Evolutionary conservation across 768 basidiomycete species (phyloP), one percentile per base, ranked within the genome.

Genomic region (Boletus pseudopeckii): DNA sequence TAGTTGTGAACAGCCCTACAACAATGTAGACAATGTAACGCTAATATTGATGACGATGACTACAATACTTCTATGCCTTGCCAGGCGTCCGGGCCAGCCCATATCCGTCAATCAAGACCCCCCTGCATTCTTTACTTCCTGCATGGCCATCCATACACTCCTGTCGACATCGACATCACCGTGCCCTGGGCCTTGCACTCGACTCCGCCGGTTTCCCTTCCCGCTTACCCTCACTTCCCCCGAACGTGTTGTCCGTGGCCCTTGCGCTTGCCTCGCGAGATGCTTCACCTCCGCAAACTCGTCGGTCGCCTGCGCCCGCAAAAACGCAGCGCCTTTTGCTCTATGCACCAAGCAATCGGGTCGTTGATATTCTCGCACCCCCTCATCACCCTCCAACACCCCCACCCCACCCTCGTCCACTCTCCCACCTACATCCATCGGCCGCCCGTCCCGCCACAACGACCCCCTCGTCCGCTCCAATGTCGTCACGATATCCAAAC

Each of bases 391-490:
- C 13, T 50, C 15, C 6, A 20, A 30, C 24, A 28, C 14, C n/a
- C 1, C 50, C 7, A 14, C 49, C n/a, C 54, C 60, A 8, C 1
- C 28, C 26, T 64, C 64, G 7, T 37, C 14, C n/a, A 2, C 33
- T 1, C 18, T 43, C 32, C 11, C 46, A 9, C 26, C 43, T 26
- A 61, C 62, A 0, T 60, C 55, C 87, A 90, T 89, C 18, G 78
- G 70, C 18, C 72, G 72, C 0, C 85, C 84, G 51, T 85, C 80
- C 15, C 72, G 72, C 75, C 78, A 77, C 11, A 92, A 70, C 17
- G 88, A 82, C 13, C 88, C 91, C 3, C 82, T 81, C 42, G 92
- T 96, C 68, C 80, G 81, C 26, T 73, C 74, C 30, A 98, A 74
- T 13, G 90, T 72, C 38, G 77, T 61, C 10, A 64, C 59, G 56